Evolutionary conservation across 2,329 filamentous ascomycete species (phyloP).

Genomic region (Colletotrichum theobromicola): DNA sequence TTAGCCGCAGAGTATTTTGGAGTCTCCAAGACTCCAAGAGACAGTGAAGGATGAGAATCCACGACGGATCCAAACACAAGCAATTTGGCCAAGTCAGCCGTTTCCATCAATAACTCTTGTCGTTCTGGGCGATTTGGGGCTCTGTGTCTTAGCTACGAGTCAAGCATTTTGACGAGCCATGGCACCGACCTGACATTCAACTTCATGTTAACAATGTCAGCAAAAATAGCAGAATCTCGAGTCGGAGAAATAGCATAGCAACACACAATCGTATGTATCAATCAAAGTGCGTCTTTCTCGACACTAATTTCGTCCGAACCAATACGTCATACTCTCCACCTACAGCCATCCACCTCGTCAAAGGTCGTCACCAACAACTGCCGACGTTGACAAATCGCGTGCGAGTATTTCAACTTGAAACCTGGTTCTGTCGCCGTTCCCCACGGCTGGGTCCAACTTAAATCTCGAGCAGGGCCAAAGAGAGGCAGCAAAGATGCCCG

Average conservation of each 20-base stretch:
- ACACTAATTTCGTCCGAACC: background rate
- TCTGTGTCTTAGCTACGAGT: background rate
- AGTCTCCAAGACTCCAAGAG: background rate
- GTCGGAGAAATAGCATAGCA: background rate
- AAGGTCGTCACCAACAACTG: slow-evolving; percentile 14
- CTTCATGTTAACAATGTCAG: background rate
- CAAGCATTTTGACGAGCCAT: slow-evolving; percentile 2
- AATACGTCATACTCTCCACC: slow-evolving; percentile 17
- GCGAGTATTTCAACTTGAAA: slow-evolving; percentile 19
- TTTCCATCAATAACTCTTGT: background rate
- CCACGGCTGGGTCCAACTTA: slow-evolving; percentile 10
- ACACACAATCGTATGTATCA: background rate
- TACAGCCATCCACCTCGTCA: background rate
- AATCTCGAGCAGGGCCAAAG: background rate
- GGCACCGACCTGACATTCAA: background rate
- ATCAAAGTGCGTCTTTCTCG: background rate
- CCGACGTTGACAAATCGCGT: slow-evolving; percentile 19
- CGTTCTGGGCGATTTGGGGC: background rate
- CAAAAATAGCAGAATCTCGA: background rate
- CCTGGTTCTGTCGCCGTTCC: slow-evolving; percentile 16
- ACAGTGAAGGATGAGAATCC: background rate
- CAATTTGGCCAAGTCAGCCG: slow-evolving; percentile 4
- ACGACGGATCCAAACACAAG: background rate
- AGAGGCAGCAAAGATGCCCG: background rate
- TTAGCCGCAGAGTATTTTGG: background rate